Conservation (phyloP, 345 rosid species). For the Raphanus sativus region DNA sequence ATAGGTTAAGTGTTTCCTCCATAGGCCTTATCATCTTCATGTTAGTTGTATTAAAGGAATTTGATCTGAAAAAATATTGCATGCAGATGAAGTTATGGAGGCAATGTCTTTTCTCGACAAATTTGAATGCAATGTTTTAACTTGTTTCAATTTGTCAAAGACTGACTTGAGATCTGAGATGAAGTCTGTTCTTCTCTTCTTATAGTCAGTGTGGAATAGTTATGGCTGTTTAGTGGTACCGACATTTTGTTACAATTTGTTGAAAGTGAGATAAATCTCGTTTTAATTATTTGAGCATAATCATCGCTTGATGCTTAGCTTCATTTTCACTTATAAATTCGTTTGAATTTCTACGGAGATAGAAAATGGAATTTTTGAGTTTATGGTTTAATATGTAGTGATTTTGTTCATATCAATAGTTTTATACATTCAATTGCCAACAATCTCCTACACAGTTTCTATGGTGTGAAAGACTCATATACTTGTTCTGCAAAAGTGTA, state of each 20-base stretch:
- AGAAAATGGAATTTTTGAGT: not conserved
- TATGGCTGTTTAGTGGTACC: not conserved
- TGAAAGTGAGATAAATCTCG: not conserved
- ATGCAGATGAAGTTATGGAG: conserved; percentile 30
- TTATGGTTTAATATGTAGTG: conserved; percentile 5
- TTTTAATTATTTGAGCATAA: not conserved
- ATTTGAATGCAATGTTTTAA: conserved; percentile 34
- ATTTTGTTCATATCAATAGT: conserved; percentile 28
- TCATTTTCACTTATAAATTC: not conserved
- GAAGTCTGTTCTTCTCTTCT: not conserved
- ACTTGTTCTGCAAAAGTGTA: not conserved
- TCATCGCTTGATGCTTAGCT: not conserved
- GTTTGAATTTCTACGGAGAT: not conserved
- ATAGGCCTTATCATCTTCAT: too few relatives aligned
- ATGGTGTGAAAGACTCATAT: conserved; percentile 11
- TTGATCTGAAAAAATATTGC: conserved; percentile 24
- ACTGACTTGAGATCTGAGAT: conserved; percentile 39
- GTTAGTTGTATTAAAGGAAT: not conserved
- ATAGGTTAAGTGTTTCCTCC: conserved; percentile 49
- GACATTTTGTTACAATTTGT: not conserved
- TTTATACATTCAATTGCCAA: conserved; percentile 28
- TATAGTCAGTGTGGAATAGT: not conserved
- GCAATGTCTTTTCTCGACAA: conserved; percentile 38
- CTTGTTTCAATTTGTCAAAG: conserved; percentile 1
- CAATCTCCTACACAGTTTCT: conserved; percentile 21